Evolutionary conservation across 345 rosid genomes (phyloP).

Genomic region (Acer negundo): DNA sequence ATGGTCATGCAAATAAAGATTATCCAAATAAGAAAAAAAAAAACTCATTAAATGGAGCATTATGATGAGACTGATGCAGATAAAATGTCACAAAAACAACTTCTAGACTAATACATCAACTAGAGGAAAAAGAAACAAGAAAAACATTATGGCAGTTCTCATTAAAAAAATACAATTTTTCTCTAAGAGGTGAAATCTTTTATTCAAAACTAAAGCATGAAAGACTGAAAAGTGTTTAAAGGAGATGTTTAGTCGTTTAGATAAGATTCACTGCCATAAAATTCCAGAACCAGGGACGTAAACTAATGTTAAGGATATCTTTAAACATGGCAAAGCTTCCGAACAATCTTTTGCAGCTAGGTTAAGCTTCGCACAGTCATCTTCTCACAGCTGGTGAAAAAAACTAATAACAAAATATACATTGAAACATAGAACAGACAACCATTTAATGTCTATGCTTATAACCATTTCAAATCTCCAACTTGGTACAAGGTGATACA

Average conservation of each 20-base stretch:
- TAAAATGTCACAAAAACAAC: neutral
- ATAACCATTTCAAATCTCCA: too few species aligned
- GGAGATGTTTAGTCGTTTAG: neutral
- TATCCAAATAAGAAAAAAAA: neutral
- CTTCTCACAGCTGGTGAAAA: too few species aligned
- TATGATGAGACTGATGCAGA: neutral
- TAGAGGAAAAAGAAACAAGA: neutral
- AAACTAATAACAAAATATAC: too few species aligned
- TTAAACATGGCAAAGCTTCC: neutral
- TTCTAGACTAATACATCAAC: neutral
- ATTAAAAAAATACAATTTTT: neutral
- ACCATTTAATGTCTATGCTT: too few species aligned
- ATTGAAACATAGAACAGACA: too few species aligned
- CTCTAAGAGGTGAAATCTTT: neutral
- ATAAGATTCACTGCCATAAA: neutral
- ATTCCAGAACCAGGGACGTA: neutral
- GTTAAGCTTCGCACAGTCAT: neutral
- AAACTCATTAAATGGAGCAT: neutral
- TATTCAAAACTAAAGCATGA: neutral
- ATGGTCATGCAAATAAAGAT: neutral
- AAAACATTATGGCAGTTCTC: neutral
- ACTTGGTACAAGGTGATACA: too few species aligned
- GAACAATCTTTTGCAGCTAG: neutral
- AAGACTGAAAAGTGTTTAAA: neutral
- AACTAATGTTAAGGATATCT: neutral